phyloP scores from a whole-genome alignment of 352 stramenopile species.

The Phytophthora chlamydospora region DNA sequence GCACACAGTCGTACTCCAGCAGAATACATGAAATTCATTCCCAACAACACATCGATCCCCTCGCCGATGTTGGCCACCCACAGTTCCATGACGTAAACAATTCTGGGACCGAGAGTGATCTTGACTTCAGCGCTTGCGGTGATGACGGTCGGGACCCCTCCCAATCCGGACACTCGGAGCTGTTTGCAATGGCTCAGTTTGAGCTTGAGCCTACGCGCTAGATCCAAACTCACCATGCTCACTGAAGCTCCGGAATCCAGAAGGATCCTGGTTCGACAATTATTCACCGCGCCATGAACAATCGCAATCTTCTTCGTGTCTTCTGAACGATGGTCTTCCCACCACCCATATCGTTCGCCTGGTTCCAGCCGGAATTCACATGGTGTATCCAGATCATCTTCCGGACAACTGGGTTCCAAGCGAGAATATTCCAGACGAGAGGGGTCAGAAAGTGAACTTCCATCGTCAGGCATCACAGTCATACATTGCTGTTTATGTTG shows the following conservation, averaged over 20 bases:
- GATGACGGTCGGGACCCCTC: slow-evolving; percentile 19
- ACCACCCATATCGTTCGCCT: slow-evolving; percentile 17
- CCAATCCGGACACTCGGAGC: slow-evolving; percentile 7
- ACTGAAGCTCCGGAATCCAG: slow-evolving; percentile 17
- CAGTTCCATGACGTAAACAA: slow-evolving; percentile 16
- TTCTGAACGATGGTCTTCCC: slow-evolving; percentile 4
- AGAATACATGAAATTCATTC: slow-evolving; percentile 37
- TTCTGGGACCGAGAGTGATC: slow-evolving; percentile 22
- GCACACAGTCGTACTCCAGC: slow-evolving; percentile 20
- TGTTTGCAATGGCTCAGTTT: neutral
- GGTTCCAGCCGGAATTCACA: slow-evolving; percentile 3
- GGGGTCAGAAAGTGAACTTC: neutral
- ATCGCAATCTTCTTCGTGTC: neutral
- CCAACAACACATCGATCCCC: slow-evolving; percentile 27
- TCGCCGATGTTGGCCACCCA: slow-evolving; percentile 31
- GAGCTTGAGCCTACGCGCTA: slow-evolving; percentile 25
- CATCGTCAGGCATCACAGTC: too few relatives aligned
- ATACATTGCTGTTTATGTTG: too few relatives aligned
- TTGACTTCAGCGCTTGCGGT: slow-evolving; percentile 7
- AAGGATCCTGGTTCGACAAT: neutral
- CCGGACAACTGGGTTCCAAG: neutral
- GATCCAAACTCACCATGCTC: slow-evolving; percentile 26
- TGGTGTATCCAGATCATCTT: neutral
- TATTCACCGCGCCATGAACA: slow-evolving; percentile 15
- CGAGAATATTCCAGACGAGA: neutral